A percentile compares a stretch with the other conserved stretches of the same genome.
Conservation (phyloP, 176 grass and related monocot genomes). For the Oryza glumipatula region DNA sequence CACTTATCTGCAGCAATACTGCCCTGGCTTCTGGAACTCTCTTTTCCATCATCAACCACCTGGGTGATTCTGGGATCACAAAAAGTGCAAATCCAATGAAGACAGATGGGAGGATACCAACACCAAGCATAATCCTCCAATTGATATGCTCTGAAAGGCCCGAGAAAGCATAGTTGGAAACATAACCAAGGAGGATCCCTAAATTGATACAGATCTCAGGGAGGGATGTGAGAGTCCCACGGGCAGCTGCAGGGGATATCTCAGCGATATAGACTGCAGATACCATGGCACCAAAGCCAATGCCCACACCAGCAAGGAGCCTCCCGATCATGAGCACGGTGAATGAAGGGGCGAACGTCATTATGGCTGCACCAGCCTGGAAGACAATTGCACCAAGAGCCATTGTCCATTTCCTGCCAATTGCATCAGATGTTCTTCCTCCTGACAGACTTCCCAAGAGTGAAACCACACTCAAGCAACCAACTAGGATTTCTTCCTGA, state of each 20-base stretch:
- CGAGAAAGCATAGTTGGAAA: conserved; percentile 92
- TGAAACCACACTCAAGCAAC: conserved; percentile 87
- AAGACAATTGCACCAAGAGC: conserved; percentile 81
- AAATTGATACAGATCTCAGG: conserved; percentile 93
- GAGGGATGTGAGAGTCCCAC: conserved; percentile 89
- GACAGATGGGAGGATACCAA: conserved; percentile 78
- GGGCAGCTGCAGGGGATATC: conserved; percentile 73
- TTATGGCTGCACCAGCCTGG: conserved; percentile 70
- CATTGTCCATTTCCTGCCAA: conserved; percentile 96
- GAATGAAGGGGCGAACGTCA: conserved; percentile 94
- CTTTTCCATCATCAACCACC: conserved; percentile 92
- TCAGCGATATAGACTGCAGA: conserved; percentile 93
- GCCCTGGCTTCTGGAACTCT: conserved; percentile 65
- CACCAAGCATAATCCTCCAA: conserved; percentile 96
- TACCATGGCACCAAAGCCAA: conserved; percentile 92
- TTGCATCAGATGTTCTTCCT: conserved; percentile 81
- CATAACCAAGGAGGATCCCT: conserved; percentile 87
- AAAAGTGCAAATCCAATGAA: conserved; percentile 87
- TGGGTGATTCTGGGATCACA: conserved; percentile 86
- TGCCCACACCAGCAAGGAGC: conserved; percentile 79
- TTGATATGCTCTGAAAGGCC: conserved; percentile 80
- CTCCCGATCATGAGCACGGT: conserved; percentile 75
- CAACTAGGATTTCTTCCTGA: conserved; percentile 81
- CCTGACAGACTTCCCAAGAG: conserved; percentile 88
- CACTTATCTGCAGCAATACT: conserved; percentile 71